Evolutionary conservation across 2,329 filamentous ascomycete genomes (phyloP), one percentile per base, ranked within the genome.

Genomic region (Fusarium nodosum): DNA sequence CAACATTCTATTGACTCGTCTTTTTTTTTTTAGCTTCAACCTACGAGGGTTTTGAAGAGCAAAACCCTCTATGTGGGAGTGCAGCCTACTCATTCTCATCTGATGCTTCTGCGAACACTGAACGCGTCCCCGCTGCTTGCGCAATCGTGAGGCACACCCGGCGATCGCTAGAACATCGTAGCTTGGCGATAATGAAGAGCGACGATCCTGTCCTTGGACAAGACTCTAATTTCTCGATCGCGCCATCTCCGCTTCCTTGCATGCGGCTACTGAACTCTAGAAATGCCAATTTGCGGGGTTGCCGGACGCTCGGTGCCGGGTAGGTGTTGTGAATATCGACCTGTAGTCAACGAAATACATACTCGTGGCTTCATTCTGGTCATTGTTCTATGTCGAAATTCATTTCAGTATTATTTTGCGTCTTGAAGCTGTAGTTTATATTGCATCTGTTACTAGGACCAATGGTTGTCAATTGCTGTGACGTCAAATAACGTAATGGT

Each of bases 1-100:
- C 9, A 2, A 0, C 0, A 7, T 26, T 4, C 6, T 10, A 16
- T 15, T 0, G 15, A 5, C 1, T 26, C 26, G 4, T 20, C 8
- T 9, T 15, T 0, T 8, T 15, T 0, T 8, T 15, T 15, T 28
- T 18, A 1, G 3, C 8, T 33, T 51, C 1, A 5, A 16, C 5
- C 22, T 16, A 3, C 5, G 20, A 4, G 9, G 3, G 4, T 16
- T 36, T 36, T 3, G 0, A 5, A 15, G 5, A 7, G 24, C 2
- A 13, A 15, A 3, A 9, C 16, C 8, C 12, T 15, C 7, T 36
- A 8, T 4, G 31, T 50, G 22, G 22, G 7, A 15, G 22, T 36
- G 8, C 26, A 7, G 12, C 26, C 22, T n/a, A 10, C 18, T 2
- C 2, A 18, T 36, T 8, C 6, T 24, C 30, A 24, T n/a, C 7